phyloP scores from a whole-genome alignment of 495 filamentous ascomycete genomes.

The Podospora anserina region DNA sequence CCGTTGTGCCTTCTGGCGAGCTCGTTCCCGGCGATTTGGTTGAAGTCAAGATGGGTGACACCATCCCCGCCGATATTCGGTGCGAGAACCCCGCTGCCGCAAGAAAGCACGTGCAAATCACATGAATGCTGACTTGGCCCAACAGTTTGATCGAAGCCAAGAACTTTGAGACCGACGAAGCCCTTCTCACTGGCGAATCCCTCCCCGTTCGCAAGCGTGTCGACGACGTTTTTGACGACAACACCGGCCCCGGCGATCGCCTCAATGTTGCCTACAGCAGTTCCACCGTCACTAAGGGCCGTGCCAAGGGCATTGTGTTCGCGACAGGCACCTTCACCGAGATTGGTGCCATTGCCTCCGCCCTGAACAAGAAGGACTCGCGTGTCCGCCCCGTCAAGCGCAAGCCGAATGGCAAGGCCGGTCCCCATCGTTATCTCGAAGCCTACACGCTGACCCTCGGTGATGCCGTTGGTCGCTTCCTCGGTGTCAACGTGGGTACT shows the following conservation, averaged over 20 bases:
- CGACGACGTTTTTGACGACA: constrained; percentile 30
- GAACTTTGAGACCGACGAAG: constrained; percentile 56
- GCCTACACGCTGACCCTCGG: constrained; percentile 63
- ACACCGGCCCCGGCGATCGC: constrained; percentile 59
- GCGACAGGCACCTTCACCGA: constrained; percentile 72
- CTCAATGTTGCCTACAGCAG: constrained; percentile 67
- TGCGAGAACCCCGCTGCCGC: too few species aligned
- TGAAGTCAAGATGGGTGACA: constrained; percentile 74
- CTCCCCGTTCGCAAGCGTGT: constrained; percentile 43
- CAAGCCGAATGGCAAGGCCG: constrained; percentile 57
- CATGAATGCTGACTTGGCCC: background rate
- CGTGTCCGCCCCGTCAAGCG: constrained; percentile 56
- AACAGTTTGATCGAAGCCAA: constrained; percentile 66
- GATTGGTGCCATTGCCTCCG: constrained; percentile 75
- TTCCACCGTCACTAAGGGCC: constrained; percentile 64
- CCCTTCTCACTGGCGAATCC: constrained; percentile 66
- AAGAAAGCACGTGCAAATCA: background rate
- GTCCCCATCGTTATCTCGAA: constrained; percentile 63
- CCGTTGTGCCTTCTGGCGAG: constrained; percentile 78
- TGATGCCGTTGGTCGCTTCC: constrained; percentile 65
- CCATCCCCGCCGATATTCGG: constrained; percentile 63
- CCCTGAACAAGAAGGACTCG: constrained; percentile 54
- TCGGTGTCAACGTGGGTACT: constrained; percentile 72
- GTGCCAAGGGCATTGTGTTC: constrained; percentile 64
- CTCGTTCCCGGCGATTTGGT: constrained; percentile 75